phyloP scores from a whole-genome alignment of 495 filamentous ascomycete genomes.

The Hyaloscypha finlandica region DNA sequence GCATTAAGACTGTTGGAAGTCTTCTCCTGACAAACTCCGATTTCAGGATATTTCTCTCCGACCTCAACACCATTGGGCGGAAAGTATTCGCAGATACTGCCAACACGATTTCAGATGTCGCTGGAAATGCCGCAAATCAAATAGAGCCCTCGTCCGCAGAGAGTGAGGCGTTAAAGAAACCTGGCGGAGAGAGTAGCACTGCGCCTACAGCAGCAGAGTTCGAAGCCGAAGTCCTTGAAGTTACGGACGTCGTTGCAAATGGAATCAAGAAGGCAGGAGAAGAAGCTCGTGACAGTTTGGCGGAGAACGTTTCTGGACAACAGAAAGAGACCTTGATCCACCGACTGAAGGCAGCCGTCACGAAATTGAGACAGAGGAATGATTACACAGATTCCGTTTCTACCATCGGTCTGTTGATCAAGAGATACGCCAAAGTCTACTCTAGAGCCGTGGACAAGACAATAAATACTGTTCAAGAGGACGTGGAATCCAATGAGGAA shows the following conservation, averaged over 20 bases:
- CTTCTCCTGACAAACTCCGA: constrained; percentile 87
- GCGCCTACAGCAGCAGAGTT: constrained; percentile 61
- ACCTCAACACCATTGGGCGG: constrained; percentile 74
- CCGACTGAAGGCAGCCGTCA: constrained; percentile 74
- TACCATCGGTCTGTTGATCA: constrained; percentile 71
- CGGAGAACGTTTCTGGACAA: constrained; percentile 66
- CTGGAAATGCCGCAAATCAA: constrained; percentile 70
- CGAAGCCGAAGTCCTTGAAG: constrained; percentile 59
- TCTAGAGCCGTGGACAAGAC: constrained; percentile 68
- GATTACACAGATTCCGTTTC: constrained; percentile 88
- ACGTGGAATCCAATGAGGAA: constrained; percentile 70
- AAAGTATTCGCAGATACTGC: constrained; percentile 89
- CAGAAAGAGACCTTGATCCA: constrained; percentile 73
- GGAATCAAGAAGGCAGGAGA: constrained; percentile 66
- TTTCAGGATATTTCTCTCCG: constrained; percentile 84
- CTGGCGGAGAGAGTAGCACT: constrained; percentile 54
- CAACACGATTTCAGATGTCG: constrained; percentile 69
- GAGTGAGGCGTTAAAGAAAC: constrained; percentile 54
- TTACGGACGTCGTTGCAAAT: constrained; percentile 62
- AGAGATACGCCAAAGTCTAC: constrained; percentile 77
- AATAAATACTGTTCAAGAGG: constrained; percentile 62
- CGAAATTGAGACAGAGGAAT: constrained; percentile 69
- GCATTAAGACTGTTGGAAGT: constrained; percentile 78
- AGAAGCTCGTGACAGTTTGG: constrained; percentile 64
- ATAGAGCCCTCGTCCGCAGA: constrained; percentile 68